Conservation (phyloP, 169 alveolate species). For the Ichthyophthirius multifiliis region DNA sequence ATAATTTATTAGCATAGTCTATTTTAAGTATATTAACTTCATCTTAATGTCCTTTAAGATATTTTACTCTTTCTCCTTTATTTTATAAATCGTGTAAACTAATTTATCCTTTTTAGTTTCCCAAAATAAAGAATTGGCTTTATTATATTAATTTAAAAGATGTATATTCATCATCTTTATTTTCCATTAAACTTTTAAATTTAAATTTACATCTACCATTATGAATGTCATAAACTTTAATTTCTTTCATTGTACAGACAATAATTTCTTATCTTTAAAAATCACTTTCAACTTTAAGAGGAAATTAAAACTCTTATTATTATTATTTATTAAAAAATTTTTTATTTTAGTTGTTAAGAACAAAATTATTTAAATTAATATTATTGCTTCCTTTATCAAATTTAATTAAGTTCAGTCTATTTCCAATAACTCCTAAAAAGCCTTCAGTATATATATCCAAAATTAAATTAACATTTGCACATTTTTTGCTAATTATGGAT, state of each 20-base stretch:
- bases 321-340: background rate
- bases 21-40: background rate
- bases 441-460: constrained; percentile 14
- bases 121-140: constrained; percentile 6
- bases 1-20: background rate
- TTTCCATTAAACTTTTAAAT: constrained; percentile 8
- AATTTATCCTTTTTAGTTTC: constrained; percentile 22
- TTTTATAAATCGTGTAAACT: background rate
- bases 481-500: background rate
- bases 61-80: background rate
- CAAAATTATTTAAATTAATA: too few species aligned
- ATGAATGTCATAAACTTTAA: constrained; percentile 18
- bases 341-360: too few species aligned
- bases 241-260: constrained; percentile 25
- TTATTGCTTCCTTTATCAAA: too few species aligned
- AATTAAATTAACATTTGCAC: background rate
- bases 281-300: constrained; percentile 19
- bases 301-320: background rate
- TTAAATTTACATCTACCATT: constrained; percentile 23
- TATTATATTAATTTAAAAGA: constrained; percentile 6
- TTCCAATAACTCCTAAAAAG: constrained; percentile 14
- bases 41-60: background rate
- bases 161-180: constrained; percentile 31
- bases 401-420: constrained; percentile 18
- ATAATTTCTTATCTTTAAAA: constrained; percentile 12